These are phyloP conservation scores for Corinectria fuckeliana DNA, from an alignment of 2,329 filamentous ascomycete genomes.

Conservation along the genomic window DNA sequence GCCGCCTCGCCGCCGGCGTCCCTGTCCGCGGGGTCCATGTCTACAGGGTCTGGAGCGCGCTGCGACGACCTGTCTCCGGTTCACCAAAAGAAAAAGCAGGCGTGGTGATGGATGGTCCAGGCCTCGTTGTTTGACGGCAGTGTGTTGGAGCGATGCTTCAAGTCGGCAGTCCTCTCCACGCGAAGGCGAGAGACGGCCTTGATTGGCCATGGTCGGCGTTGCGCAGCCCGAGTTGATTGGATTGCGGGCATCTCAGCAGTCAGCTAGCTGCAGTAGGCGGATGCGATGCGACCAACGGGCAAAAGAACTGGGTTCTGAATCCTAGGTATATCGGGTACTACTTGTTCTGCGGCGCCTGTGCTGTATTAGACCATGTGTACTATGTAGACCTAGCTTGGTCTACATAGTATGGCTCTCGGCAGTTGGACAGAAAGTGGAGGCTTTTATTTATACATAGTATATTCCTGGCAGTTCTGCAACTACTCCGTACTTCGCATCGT, in stretches of 20 bases:
- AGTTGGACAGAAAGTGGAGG: neutral
- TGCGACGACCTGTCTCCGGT: neutral
- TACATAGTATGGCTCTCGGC: neutral
- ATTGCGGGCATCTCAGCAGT: slow-evolving; percentile 10
- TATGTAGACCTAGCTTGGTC: too few species aligned
- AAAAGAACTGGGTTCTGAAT: neutral
- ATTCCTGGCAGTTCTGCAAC: too few species aligned
- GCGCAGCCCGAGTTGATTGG: slow-evolving; percentile 19
- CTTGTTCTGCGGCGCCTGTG: neutral
- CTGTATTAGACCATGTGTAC: too few species aligned
- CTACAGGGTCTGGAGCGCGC: neutral
- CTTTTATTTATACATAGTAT: too few species aligned
- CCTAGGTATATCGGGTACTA: too few species aligned
- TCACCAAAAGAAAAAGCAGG: neutral
- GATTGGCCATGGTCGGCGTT: slow-evolving; percentile 17
- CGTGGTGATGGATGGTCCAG: slow-evolving; percentile 6
- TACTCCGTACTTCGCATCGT: neutral
- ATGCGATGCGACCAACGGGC: slow-evolving; percentile 16
- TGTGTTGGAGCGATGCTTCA: slow-evolving; percentile 8
- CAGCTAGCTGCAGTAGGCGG: slow-evolving; percentile 14
- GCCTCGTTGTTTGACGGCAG: neutral
- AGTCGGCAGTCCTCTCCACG: neutral
- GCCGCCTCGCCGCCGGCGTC: neutral
- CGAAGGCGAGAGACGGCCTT: slow-evolving; percentile 5
- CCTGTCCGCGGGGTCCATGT: slow-evolving; percentile 13